Conservation (phyloP, 2,329 filamentous ascomycete genomes). For the Calonectria pauciramosa region DNA sequence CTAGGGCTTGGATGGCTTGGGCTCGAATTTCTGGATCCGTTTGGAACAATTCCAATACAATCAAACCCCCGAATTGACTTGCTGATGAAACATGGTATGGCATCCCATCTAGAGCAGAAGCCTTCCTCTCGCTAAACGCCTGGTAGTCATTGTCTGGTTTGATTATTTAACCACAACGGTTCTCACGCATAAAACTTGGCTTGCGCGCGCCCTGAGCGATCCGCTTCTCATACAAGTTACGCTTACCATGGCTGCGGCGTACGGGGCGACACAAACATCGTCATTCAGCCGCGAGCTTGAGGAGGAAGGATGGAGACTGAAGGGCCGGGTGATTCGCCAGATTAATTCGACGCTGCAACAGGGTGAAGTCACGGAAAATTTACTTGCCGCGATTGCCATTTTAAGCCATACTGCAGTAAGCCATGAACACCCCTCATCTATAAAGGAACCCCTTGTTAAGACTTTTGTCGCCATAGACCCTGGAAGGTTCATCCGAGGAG, state of each 20-base stretch:
- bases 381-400: slow-evolving; percentile 2
- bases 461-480: not conserved
- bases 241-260: slow-evolving; percentile 8
- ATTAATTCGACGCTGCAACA: not conserved
- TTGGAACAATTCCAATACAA: slow-evolving; percentile 6
- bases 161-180: slow-evolving; percentile 22
- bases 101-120: not conserved
- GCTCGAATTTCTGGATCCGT: not conserved
- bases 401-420: slow-evolving; percentile 5
- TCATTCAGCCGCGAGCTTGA: not conserved
- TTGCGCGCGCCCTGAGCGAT: slow-evolving; percentile 5
- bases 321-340: not conserved
- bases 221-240: slow-evolving; percentile 7
- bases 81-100: slow-evolving; percentile 10
- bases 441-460: not conserved
- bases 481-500: slow-evolving; percentile 1
- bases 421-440: not conserved
- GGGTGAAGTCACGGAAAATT: not conserved
- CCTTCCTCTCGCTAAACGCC: not conserved
- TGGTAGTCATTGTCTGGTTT: slow-evolving; percentile 8
- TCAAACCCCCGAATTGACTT: slow-evolving; percentile 1
- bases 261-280: not conserved
- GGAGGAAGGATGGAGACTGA: slow-evolving; percentile 7
- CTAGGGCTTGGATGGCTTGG: not conserved
- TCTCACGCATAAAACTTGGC: slow-evolving; percentile 11